A percentile compares a stretch with the other conserved stretches of the same genome.
phyloP scores from a whole-genome alignment of 345 rosid species.

The Mercurialis annua region DNA sequence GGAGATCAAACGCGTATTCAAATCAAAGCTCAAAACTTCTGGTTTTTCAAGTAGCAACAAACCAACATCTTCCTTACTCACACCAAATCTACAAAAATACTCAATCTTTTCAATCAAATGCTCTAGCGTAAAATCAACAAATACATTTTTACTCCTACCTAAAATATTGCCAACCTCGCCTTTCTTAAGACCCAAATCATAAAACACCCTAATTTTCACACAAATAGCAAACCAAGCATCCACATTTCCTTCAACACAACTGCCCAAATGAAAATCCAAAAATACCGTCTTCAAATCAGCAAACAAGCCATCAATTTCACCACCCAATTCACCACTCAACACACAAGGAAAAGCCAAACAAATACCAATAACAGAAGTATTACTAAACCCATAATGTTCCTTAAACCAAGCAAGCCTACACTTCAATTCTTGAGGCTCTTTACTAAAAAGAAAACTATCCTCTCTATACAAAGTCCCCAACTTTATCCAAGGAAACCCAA shows the following conservation, averaged over 20 bases:
- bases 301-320: conserved; percentile 34
- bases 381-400: conserved; percentile 39
- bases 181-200: conserved; percentile 44
- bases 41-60: conserved; percentile 49
- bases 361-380: conserved; percentile 41
- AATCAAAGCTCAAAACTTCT: conserved; percentile 39
- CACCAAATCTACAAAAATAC: conserved; percentile 52
- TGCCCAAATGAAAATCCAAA: conserved; percentile 36
- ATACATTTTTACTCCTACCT: conserved; percentile 36
- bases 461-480: conserved; percentile 54
- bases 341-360: conserved; percentile 57
- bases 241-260: conserved; percentile 40
- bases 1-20: conserved; percentile 39
- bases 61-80: conserved; percentile 38
- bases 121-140: conserved; percentile 40
- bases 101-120: conserved; percentile 34
- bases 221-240: conserved; percentile 49
- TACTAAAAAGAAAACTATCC: conserved; percentile 46
- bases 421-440: conserved; percentile 33
- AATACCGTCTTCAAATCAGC: conserved; percentile 45
- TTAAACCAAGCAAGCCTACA: conserved; percentile 35
- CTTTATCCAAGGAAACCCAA: conserved; percentile 74
- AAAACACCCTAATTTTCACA: conserved; percentile 44
- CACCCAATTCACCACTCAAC: conserved; percentile 35
- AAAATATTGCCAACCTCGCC: conserved; percentile 47